phyloP scores from a whole-genome alignment of 106 monocot species.

The Allium cepa region DNA sequence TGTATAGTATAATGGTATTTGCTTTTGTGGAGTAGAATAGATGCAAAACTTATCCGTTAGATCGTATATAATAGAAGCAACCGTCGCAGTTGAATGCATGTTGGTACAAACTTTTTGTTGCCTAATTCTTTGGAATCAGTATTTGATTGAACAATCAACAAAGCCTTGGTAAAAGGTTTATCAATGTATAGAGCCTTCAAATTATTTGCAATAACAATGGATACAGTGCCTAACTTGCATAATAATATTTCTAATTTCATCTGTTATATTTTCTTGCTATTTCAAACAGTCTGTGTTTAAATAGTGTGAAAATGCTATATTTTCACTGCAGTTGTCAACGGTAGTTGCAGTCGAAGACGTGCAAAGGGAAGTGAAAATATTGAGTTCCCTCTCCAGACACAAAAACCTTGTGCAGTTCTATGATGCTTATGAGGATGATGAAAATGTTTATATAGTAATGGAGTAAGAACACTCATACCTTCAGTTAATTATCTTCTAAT shows the following conservation, averaged over 20 bases:
- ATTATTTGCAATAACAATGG: background rate
- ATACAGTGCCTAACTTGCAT: background rate
- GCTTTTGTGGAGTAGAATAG: too few relatives aligned
- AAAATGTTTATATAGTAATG: conserved; percentile 87
- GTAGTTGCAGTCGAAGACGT: conserved; percentile 83
- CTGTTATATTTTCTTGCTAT: too few relatives aligned
- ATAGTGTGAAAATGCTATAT: background rate
- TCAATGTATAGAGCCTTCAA: background rate
- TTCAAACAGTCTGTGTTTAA: too few relatives aligned
- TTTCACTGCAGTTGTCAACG: conserved; percentile 67
- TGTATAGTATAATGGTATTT: background rate
- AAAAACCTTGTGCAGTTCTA: conserved; percentile 75
- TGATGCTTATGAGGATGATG: conserved; percentile 77
- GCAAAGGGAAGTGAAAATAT: conserved; percentile 80
- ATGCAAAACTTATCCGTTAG: too few relatives aligned
- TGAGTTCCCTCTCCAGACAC: conserved; percentile 69
- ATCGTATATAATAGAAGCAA: background rate
- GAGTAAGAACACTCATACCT: conserved; percentile 40
- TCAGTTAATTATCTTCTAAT: background rate
- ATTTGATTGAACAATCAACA: background rate
- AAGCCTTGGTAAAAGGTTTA: background rate
- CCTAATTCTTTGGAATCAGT: background rate
- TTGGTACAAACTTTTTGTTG: background rate
- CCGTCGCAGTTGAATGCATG: background rate
- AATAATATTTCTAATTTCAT: conserved; percentile 3